phyloP scores from a whole-genome alignment of 1,139 yeast species.

The Geotrichum aggregatum region DNA sequence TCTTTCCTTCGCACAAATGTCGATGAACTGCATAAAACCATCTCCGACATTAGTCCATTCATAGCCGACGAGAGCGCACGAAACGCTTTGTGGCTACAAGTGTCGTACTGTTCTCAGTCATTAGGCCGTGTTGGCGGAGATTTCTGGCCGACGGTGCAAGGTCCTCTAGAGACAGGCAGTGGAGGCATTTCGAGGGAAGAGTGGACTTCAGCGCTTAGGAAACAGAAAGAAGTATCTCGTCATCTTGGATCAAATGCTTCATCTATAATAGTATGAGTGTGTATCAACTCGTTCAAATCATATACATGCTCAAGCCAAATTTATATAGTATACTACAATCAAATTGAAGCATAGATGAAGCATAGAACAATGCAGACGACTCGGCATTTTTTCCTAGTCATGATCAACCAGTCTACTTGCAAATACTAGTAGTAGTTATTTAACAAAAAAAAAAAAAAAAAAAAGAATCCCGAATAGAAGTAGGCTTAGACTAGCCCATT shows the following conservation, averaged over 20 bases:
- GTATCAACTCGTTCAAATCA: too few relatives aligned
- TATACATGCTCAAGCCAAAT: too few relatives aligned
- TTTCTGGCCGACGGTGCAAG: constrained; percentile 46
- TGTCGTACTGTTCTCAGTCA: constrained; percentile 73
- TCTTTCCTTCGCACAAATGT: constrained; percentile 45
- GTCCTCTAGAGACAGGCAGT: constrained; percentile 22
- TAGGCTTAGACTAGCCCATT: too few relatives aligned
- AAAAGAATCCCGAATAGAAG: too few relatives aligned
- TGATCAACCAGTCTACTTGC: too few relatives aligned
- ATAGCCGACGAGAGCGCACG: constrained; percentile 46
- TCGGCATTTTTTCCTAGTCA: too few relatives aligned
- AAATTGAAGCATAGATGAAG: too few relatives aligned
- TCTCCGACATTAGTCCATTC: constrained; percentile 40
- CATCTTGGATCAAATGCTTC: constrained; percentile 1
- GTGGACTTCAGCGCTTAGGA: constrained; percentile 41
- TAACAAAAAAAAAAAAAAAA: too few relatives aligned
- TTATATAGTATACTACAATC: too few relatives aligned
- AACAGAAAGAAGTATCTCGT: constrained; percentile 40
- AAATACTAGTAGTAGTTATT: too few relatives aligned
- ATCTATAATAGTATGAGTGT: constrained; percentile 4
- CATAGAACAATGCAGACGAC: too few relatives aligned
- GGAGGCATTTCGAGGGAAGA: constrained; percentile 32
- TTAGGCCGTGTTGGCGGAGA: constrained; percentile 66
- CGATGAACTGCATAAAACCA: constrained; percentile 36
- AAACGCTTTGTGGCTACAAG: constrained; percentile 64